phyloP scores from a whole-genome alignment of 441 rosid genomes.

The Corymbia citriodora region DNA sequence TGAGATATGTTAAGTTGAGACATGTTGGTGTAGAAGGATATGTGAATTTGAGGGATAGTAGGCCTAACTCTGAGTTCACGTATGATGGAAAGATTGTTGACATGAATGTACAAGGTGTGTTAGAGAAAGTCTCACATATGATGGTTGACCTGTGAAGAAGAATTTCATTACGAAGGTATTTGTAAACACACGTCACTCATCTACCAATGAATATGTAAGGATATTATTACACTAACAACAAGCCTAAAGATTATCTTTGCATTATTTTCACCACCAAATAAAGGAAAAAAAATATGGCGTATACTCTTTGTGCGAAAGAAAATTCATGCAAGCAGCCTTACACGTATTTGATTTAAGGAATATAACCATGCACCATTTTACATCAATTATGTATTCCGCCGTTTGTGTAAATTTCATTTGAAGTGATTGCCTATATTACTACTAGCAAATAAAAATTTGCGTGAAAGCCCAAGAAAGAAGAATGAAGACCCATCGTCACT shows the following conservation, averaged over 20 bases:
- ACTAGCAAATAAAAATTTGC: neutral
- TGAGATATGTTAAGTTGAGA: neutral
- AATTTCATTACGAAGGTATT: neutral
- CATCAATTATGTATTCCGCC: neutral
- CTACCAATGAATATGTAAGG: neutral
- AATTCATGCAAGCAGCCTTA: neutral
- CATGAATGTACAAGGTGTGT: neutral
- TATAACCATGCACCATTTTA: neutral
- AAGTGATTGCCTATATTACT: neutral
- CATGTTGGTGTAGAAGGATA: neutral
- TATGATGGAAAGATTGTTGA: neutral
- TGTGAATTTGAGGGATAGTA: neutral
- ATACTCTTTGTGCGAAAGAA: neutral
- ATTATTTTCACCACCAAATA: neutral
- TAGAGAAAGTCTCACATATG: neutral
- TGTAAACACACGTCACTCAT: no score
- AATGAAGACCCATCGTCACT: no score
- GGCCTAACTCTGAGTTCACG: neutral
- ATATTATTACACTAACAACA: neutral
- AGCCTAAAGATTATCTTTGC: neutral
- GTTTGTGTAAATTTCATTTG: neutral
- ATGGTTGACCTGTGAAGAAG: neutral
- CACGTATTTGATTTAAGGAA: neutral
- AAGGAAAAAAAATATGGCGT: neutral
- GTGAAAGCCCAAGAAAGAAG: neutral